phyloP scores from a whole-genome alignment of 2,329 filamentous ascomycete species.

The Colletotrichum chrysophilum region DNA sequence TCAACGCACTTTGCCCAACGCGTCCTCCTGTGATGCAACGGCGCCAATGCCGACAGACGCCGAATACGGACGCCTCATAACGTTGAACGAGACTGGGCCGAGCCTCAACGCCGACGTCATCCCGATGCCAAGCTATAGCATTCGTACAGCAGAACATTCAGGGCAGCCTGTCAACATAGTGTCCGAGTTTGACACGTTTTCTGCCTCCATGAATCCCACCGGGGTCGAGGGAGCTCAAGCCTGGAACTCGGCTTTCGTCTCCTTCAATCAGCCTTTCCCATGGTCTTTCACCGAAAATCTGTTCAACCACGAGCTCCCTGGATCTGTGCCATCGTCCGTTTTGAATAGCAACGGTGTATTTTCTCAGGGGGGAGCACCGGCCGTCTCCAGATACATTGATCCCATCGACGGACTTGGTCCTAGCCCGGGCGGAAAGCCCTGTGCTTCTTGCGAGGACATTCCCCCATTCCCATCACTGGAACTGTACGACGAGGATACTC shows the following conservation, averaged over 20 bases:
- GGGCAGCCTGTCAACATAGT: rapidly evolving
- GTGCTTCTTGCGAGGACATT: neutral
- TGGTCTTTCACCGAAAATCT: neutral
- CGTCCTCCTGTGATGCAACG: neutral
- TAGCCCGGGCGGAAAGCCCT: neutral
- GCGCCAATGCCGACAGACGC: neutral
- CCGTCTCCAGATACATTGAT: neutral
- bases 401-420: neutral
- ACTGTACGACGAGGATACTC: neutral
- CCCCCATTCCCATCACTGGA: neutral
- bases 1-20: neutral
- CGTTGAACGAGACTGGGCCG: rapidly evolving
- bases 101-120: neutral
- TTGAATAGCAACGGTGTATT: neutral
- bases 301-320: neutral
- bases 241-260: neutral
- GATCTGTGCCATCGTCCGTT: neutral
- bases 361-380: rapidly evolving
- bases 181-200: neutral
- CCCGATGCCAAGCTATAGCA: neutral
- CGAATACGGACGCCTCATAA: neutral
- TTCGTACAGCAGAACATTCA: rapidly evolving
- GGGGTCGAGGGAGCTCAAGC: rapidly evolving
- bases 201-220: neutral
- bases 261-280: neutral